Percentiles rank a stretch among this genome's conserved stretches.
These are phyloP conservation scores for Magnolia officinalis DNA, from an alignment of 164 flowering plant genomes.

Conservation along the genomic window DNA sequence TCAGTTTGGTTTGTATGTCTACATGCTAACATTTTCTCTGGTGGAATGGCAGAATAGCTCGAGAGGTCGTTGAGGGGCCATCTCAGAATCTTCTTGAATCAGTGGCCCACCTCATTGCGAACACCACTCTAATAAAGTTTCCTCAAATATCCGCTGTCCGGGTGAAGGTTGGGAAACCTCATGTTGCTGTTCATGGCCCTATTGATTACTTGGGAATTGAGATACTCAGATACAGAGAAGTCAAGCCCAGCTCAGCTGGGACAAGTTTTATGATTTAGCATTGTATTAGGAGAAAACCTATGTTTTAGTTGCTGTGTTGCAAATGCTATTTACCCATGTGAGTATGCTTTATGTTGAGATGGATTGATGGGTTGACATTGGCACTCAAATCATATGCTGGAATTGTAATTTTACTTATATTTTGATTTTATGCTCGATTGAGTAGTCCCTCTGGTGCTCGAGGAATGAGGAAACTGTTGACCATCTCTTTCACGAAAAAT, in stretches of 20 bases:
- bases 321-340: too few relatives aligned
- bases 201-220: constrained; percentile 85
- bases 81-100: constrained; percentile 80
- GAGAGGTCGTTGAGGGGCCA: constrained; percentile 61
- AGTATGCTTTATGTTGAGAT: background rate
- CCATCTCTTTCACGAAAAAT: too few relatives aligned
- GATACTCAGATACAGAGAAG: constrained; percentile 35
- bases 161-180: constrained; percentile 83
- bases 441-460: too few relatives aligned
- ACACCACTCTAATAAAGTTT: constrained; percentile 39
- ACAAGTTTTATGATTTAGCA: background rate
- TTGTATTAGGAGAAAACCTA: background rate
- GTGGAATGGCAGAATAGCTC: constrained; percentile 49
- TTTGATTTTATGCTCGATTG: too few relatives aligned
- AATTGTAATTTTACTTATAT: too few relatives aligned
- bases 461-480: too few relatives aligned
- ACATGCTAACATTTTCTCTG: background rate
- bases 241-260: background rate
- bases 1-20: constrained; percentile 4
- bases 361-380: background rate
- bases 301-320: background rate
- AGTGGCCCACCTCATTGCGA: constrained; percentile 67
- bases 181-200: constrained; percentile 74
- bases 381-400: too few relatives aligned
- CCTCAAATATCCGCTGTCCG: constrained; percentile 66